Conservation (phyloP, 1,284 basidiomycete genomes). For the Cutaneotrichosporon dermatis region DNA sequence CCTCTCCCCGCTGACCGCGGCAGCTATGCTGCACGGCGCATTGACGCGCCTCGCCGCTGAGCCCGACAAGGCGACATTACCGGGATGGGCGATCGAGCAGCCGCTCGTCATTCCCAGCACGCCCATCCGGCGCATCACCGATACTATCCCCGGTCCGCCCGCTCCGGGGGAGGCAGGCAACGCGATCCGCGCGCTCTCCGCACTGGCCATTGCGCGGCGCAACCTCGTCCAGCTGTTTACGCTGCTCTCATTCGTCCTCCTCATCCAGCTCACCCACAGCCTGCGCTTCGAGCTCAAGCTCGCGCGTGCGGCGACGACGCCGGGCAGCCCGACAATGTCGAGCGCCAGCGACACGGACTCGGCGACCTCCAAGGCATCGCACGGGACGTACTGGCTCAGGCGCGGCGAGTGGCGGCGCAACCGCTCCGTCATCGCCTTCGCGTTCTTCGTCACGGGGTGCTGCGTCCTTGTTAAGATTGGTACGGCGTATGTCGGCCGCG, state of each 20-base stretch:
- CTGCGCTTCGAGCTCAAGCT: slow-evolving; percentile 59
- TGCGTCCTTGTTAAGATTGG: slow-evolving; percentile 44
- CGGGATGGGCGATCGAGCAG: slow-evolving; percentile 69
- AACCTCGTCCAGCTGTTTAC: slow-evolving; percentile 72
- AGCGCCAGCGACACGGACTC: neutral
- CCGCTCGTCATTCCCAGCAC: slow-evolving; percentile 53
- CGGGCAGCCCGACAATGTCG: neutral
- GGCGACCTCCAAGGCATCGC: neutral
- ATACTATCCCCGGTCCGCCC: slow-evolving; percentile 3
- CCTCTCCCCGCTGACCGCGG: slow-evolving; percentile 69
- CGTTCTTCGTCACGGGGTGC: slow-evolving; percentile 42
- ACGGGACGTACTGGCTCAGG: slow-evolving; percentile 39
- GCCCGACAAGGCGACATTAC: slow-evolving; percentile 50
- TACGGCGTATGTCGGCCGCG: slow-evolving; percentile 37
- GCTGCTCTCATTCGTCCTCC: slow-evolving; percentile 69
- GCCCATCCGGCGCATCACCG: slow-evolving; percentile 39
- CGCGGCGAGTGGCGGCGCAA: slow-evolving; percentile 46
- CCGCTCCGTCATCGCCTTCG: slow-evolving; percentile 43
- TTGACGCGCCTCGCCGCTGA: slow-evolving; percentile 47
- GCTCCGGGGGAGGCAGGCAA: slow-evolving; percentile 32
- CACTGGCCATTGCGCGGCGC: slow-evolving; percentile 66
- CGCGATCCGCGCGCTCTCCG: slow-evolving; percentile 55
- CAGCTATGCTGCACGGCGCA: slow-evolving; percentile 56
- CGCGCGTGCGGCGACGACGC: neutral
- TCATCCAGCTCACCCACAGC: slow-evolving; percentile 70